Evolutionary conservation across 805 yeast genomes (phyloP), one percentile per base, ranked within the genome.

Genomic region (Suhomyces vadensis): DNA sequence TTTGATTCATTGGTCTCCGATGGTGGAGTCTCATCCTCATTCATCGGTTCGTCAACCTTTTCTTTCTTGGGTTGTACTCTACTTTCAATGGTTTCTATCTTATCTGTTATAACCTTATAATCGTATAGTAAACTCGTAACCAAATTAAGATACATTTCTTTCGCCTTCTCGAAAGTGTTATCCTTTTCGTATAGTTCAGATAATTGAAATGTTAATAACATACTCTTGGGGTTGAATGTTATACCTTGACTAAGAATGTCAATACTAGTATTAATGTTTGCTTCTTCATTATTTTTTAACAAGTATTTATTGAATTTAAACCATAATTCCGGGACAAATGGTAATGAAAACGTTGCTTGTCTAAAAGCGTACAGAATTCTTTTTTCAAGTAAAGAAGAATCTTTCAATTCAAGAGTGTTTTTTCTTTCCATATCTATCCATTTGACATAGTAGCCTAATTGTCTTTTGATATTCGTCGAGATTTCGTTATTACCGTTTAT

Each of bases 401-500:
- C 79, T 5, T 75, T 69, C 17, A 86, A 61, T 19, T 79, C 81
- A 48, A 91, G 61, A 36, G 82, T 84, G 61, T 94, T 91, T 35
- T 71, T 67, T 51, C 74, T 75, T 57, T 94, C 98, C 81, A 94
- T 86, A 6, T 74, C 74, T 25, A 90, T 75, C 96, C 97, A 88
- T 11, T 72, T 66, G 36, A 73, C 64, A 94, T 95, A 90, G 17
- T 71, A 61, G 2, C 62, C 61, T 16, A 83, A 54, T 58, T 87
- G 85, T 26, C 54, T 63, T 49, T 54, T 48, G 17, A 64, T 57
- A 8, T 52, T 44, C 6, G 45, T 29, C 37, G 54, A 31, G 5
- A 8, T 22, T 11, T 48, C 46, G 5, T 48, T 37, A 21, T 59
- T 60, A 6, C 56, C 60, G 13, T 42, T 46, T 5, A 59, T 49